phyloP scores from a whole-genome alignment of 768 basidiomycete genomes.

The Pleurotus salmoneostramineus region DNA sequence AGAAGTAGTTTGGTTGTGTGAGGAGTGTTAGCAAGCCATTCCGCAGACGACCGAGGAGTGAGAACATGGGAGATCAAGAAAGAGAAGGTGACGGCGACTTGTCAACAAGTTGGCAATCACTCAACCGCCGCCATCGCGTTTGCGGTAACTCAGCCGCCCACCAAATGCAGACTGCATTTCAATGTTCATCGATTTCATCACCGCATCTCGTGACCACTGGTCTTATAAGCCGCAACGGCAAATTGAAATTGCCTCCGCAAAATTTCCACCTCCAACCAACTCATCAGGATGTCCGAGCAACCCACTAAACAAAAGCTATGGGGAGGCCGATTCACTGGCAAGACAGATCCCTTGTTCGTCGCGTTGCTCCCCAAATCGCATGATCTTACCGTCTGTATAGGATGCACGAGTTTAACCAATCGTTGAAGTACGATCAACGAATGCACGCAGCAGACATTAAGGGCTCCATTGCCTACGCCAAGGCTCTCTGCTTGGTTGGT shows the following conservation, averaged over 20 bases:
- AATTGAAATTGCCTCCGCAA: background rate
- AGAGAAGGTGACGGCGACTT: background rate
- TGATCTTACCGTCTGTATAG: constrained; percentile 32
- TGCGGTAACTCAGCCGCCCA: too few species aligned
- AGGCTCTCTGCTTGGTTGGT: constrained; percentile 73
- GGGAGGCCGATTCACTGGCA: constrained; percentile 87
- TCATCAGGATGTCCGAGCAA: constrained; percentile 27
- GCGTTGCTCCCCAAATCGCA: constrained; percentile 9
- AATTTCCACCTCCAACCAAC: background rate
- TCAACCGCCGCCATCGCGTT: too few species aligned
- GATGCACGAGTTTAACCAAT: constrained; percentile 98
- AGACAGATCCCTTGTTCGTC: constrained; percentile 81
- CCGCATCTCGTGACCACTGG: background rate
- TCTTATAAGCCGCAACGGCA: background rate
- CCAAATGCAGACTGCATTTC: too few species aligned
- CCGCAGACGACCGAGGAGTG: constrained; percentile 10
- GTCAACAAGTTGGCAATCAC: background rate
- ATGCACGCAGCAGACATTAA: constrained; percentile 92
- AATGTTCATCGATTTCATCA: background rate
- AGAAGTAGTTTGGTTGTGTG: constrained; percentile 59
- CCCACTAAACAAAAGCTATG: constrained; percentile 73
- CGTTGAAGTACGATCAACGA: constrained; percentile 88
- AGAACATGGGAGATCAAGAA: constrained; percentile 2
- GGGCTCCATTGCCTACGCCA: constrained; percentile 96
- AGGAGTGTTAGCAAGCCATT: constrained; percentile 32